Evolutionary conservation across 306 rosid genomes (phyloP), one percentile per base, ranked within the genome.

Genomic region (Fragaria nilgerrensis): DNA sequence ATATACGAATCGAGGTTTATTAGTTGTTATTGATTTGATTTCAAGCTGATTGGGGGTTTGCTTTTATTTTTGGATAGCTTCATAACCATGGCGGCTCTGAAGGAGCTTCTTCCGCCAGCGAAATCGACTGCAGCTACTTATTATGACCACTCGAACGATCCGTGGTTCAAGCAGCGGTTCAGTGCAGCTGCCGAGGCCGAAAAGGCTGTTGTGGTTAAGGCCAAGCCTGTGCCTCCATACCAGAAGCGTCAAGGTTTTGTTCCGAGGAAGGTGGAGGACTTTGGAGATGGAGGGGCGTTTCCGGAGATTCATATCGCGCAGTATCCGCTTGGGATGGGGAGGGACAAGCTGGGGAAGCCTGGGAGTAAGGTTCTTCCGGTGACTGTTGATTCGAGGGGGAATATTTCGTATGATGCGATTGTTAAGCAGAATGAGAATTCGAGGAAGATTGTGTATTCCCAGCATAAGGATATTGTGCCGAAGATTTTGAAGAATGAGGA

Each of bases 231-330:
- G 27, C 98, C 89, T 1, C 88, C 96, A 11, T 94, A 94, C 74
- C 53, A 83, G 66, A 90, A 90, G 76, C 92, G 96, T 13, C 90
- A 89, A 0, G 95, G 98, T 10, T 94, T 94, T 73, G 91, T 88
- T 68, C 98, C 98, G 7, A 80, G 96, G 25, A 94, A 81, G 77
- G 82, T 87, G 1, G 96, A 94, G 78, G 97, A 94, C 74, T 94
- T 90, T 32, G 95, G 98, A 3, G 95, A 90, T 75, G 97, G 98
- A 2, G 98, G 98, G 27, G 92, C 97, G 0, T 92, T 94, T 50
- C 98, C 95, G 0, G 97, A 94, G 91, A 88, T 94, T 68, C 98
- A 92, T 58, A 75, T 94, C 0, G 98, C 97, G 13, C 96, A 92
- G 80, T 94, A 94, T 80, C 98, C 97, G 0, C 95, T 89, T 9